Percentiles rank a stretch among this genome's conserved stretches.
Conservation (phyloP, 2,329 filamentous ascomycete genomes). For the Fusarium sulawesiense region DNA sequence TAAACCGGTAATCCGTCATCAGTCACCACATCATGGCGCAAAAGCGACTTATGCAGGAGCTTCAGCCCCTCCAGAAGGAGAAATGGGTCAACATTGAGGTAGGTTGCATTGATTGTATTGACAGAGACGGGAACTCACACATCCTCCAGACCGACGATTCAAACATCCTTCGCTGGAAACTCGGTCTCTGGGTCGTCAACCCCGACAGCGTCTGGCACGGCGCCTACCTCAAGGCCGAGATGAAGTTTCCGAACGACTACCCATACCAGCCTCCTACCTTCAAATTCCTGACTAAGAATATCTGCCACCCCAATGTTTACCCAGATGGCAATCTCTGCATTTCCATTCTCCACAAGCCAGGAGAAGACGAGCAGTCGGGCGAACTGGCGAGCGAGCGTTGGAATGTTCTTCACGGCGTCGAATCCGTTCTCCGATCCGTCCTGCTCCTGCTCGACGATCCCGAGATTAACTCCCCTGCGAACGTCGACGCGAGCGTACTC, state of each 20-base stretch:
- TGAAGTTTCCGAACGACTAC: conserved; percentile 90
- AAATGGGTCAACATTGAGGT: conserved; percentile 94
- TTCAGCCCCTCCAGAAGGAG: conserved; percentile 84
- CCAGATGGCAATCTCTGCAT: conserved; percentile 92
- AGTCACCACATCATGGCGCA: conserved; percentile 58
- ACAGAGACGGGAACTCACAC: conserved; percentile 8
- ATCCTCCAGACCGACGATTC: conserved; percentile 73
- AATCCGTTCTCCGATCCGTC: conserved; percentile 93
- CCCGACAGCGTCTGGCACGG: conserved; percentile 91
- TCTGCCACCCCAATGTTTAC: conserved; percentile 96
- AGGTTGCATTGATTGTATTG: conserved; percentile 45
- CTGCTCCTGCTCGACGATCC: conserved; percentile 92
- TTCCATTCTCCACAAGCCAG: conserved; percentile 92
- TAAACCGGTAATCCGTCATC: neutral
- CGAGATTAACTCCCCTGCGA: conserved; percentile 92
- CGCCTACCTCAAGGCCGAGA: conserved; percentile 89
- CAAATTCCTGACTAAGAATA: conserved; percentile 77
- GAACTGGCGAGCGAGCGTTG: conserved; percentile 91
- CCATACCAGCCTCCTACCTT: conserved; percentile 91
- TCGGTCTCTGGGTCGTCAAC: conserved; percentile 93
- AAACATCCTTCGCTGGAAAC: conserved; percentile 88
- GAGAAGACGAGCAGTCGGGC: conserved; percentile 92
- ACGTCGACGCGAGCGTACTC: conserved; percentile 91
- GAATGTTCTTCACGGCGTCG: conserved; percentile 93
- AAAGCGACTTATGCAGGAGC: conserved; percentile 89